Evolutionary conservation across 2,329 filamentous ascomycete species (phyloP).

Genomic region (Xylaria arbuscula): DNA sequence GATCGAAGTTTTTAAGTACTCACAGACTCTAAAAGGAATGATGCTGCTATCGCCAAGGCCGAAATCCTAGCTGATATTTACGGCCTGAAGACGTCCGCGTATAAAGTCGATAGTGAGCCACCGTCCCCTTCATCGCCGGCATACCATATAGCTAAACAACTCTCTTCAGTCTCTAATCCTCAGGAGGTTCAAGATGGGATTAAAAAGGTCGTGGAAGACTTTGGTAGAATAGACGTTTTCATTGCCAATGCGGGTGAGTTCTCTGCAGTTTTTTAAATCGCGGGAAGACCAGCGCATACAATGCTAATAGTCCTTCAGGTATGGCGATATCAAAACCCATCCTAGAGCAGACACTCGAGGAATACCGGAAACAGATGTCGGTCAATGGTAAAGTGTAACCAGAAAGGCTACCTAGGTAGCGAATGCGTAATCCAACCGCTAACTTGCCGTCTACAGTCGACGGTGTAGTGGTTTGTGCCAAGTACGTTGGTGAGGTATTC

Average conservation of each 20-base stretch:
- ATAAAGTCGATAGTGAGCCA: constrained; percentile 37
- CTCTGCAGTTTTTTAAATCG: neutral
- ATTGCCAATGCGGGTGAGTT: constrained; percentile 40
- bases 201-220: constrained; percentile 31
- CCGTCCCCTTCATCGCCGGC: neutral
- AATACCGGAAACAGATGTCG: constrained; percentile 38
- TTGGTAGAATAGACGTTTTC: constrained; percentile 40
- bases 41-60: constrained; percentile 33
- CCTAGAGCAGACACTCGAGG: constrained; percentile 34
- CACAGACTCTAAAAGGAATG: constrained; percentile 30
- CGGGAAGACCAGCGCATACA: neutral
- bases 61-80: constrained; percentile 25
- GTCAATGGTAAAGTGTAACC: constrained; percentile 33
- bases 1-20: neutral
- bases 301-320: constrained; percentile 23
- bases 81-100: constrained; percentile 31
- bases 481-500: constrained; percentile 40
- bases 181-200: constrained; percentile 36
- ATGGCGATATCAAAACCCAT: constrained; percentile 39
- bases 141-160: constrained; percentile 13
- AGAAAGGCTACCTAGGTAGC: neutral
- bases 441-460: constrained; percentile 30
- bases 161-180: constrained; percentile 30
- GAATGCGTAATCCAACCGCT: constrained; percentile 1
- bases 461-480: constrained; percentile 37